Percentiles rank a stretch among this genome's conserved stretches.
Evolutionary conservation across 2,329 filamentous ascomycete genomes (phyloP).

Genomic region (Fusarium newnesense): DNA sequence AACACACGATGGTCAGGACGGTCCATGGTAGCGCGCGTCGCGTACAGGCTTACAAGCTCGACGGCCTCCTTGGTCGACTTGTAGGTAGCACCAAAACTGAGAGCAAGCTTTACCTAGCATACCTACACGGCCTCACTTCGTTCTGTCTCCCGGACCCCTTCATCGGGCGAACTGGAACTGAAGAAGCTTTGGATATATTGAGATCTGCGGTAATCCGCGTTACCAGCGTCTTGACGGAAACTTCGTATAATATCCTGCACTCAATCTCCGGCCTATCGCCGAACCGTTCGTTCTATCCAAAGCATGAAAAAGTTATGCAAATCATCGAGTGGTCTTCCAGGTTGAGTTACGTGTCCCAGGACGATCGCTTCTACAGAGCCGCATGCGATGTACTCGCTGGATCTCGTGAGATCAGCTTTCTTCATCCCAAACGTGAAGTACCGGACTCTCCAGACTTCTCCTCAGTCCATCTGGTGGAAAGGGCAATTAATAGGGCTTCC

Average conservation of each 20-base stretch:
- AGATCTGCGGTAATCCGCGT: conserved; percentile 58
- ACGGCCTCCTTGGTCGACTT: conserved; percentile 60
- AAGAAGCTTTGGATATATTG: conserved; percentile 62
- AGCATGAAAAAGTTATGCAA: conserved; percentile 57
- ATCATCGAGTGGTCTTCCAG: conserved; percentile 53
- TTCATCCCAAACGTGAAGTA: conserved; percentile 3
- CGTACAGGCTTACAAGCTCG: conserved; percentile 59
- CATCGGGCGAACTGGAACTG: conserved; percentile 62
- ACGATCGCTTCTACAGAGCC: conserved; percentile 52
- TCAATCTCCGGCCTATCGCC: conserved; percentile 16
- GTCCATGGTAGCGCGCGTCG: conserved; percentile 18
- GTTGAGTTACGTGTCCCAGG: conserved; percentile 57
- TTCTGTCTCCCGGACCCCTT: conserved; percentile 61
- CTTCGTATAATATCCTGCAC: background rate
- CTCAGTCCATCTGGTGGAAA: conserved; percentile 10
- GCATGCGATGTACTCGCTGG: background rate
- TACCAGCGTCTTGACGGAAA: background rate
- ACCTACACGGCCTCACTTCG: conserved; percentile 66
- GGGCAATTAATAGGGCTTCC: conserved; percentile 28
- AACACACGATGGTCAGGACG: conserved; percentile 53
- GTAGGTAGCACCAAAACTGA: conserved; percentile 60
- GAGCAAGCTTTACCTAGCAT: conserved; percentile 62
- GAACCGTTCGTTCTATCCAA: conserved; percentile 58
- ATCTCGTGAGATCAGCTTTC: conserved; percentile 16
- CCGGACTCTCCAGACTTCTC: background rate